Percentiles rank a stretch among this genome's conserved stretches.
phyloP scores from a whole-genome alignment of 768 basidiomycete genomes.

The Mycena metata region DNA sequence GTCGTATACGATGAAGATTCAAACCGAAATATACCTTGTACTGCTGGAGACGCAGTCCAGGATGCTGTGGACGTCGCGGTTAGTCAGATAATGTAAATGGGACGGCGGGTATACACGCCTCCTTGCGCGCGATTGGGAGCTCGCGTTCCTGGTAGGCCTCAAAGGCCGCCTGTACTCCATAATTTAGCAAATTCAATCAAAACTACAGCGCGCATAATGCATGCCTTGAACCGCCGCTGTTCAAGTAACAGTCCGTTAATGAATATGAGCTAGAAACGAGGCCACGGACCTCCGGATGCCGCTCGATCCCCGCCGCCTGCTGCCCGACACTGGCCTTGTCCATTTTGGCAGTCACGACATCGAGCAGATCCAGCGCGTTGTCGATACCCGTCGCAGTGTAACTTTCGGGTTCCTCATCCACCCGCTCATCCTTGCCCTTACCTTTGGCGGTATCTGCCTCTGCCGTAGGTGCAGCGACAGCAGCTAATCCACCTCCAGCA shows the following conservation, averaged over 20 bases:
- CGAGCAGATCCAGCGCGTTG: conserved; percentile 89
- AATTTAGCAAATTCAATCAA: conserved; percentile 19
- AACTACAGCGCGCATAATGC: conserved; percentile 21
- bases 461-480: conserved; percentile 20
- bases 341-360: conserved; percentile 91
- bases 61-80: conserved; percentile 66
- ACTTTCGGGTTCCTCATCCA: conserved; percentile 67
- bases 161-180: conserved; percentile 75
- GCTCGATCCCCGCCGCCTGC: conserved; percentile 88
- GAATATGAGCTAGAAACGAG: conserved; percentile 25
- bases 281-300: conserved; percentile 87
- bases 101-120: conserved; percentile 61
- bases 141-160: conserved; percentile 92
- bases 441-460: conserved; percentile 39
- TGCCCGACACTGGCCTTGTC: conserved; percentile 93
- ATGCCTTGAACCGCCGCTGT: conserved; percentile 91
- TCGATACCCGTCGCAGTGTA: conserved; percentile 91
- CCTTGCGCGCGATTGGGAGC: conserved; percentile 80
- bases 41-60: conserved; percentile 91
- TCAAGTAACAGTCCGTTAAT: conserved; percentile 23
- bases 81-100: conserved; percentile 29
- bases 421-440: conserved; percentile 52
- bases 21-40: conserved; percentile 75
- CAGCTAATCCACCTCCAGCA: conserved; percentile 69
- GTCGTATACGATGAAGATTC: too few species aligned